Base-by-base conservation (phyloP, 306 rosid species). In the Cucurbita ficifolia region DNA sequence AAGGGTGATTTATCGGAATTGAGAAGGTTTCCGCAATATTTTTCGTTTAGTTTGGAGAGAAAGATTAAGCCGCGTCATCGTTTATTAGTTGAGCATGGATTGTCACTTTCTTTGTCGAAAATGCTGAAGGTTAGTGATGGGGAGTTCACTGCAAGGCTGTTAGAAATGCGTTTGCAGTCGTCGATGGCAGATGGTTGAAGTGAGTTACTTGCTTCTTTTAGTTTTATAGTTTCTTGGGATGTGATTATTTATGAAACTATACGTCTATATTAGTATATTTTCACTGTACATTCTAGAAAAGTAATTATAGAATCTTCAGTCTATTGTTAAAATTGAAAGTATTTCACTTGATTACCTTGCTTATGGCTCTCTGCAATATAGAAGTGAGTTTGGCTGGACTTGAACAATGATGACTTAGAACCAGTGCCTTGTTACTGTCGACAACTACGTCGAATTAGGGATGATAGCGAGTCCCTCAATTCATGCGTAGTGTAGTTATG, bases 121-220 rank as follows among this genome's bases (percentile, higher is more conserved):
- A 93, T 90, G 97, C 75, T 90, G 79, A 82, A 75, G 84, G 70
- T 79, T 72, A 86, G 96, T 77, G 94, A 93, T 36, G 96, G 94
- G 2, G 89, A 81, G 73, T 90, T 93, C 76, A 64, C 46, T 60
- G 73, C 76, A 36, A 80, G 79, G 75, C 73, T 93, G 79, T 48
- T 86, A 58, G 88, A 86, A 46, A 79, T 81, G 84, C 69, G 81
- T 58, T 65, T 88, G 75, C 81, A 49, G 58, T 76, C 74, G 60
- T 76, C 19, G 78, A 81, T 16, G 51, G 60, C 39, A 50, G 79
- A 59, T 75, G 64, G 57, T 49, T 65, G 48, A 67, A 70, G 61
- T 63, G 54, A 58, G 72, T 64, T 70, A 48, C 49, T 74, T 51
- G 17, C 69, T 74, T 21, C 76, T 69, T 29, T 17, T 33, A 35